phyloP scores from a whole-genome alignment of 164 flowering plant genomes.

The Warburgia ugandensis region DNA sequence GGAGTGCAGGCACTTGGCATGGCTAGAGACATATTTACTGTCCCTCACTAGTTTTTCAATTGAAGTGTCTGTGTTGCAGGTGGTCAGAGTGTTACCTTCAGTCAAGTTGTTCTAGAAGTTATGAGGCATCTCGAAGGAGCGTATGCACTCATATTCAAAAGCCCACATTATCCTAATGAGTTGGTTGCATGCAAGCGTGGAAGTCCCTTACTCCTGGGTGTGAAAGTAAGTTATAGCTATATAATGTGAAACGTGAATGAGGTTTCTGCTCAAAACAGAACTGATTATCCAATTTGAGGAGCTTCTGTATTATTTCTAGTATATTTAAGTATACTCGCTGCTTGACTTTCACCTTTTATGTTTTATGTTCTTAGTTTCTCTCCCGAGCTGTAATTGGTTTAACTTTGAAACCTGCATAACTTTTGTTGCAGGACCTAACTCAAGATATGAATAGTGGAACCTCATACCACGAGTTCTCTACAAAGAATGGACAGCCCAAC shows the following conservation, averaged over 20 bases:
- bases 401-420: not conserved
- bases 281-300: no score
- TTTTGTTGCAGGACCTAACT: slow-evolving; percentile 43
- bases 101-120: slow-evolving; percentile 92
- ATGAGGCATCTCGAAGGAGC: slow-evolving; percentile 99
- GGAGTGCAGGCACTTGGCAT: no score
- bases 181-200: slow-evolving; percentile 98
- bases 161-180: slow-evolving; percentile 93
- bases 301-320: no score
- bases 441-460: slow-evolving; percentile 37
- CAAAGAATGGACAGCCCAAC: slow-evolving; percentile 60
- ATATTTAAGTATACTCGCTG: no score
- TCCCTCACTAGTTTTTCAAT: slow-evolving; percentile 5
- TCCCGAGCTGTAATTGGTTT: not conserved
- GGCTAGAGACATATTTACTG: not conserved
- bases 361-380: not conserved
- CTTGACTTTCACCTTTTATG: no score
- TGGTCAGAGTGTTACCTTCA: slow-evolving; percentile 65
- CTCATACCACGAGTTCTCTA: slow-evolving; percentile 52
- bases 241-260: no score
- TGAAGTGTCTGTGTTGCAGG: slow-evolving; percentile 41
- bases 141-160: slow-evolving; percentile 94
- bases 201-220: slow-evolving; percentile 91
- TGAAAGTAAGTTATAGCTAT: slow-evolving; percentile 61
- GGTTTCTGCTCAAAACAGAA: no score